Base-by-base conservation (phyloP, 2,329 filamentous ascomycete species). In the Escovopsis weberi region DNA sequence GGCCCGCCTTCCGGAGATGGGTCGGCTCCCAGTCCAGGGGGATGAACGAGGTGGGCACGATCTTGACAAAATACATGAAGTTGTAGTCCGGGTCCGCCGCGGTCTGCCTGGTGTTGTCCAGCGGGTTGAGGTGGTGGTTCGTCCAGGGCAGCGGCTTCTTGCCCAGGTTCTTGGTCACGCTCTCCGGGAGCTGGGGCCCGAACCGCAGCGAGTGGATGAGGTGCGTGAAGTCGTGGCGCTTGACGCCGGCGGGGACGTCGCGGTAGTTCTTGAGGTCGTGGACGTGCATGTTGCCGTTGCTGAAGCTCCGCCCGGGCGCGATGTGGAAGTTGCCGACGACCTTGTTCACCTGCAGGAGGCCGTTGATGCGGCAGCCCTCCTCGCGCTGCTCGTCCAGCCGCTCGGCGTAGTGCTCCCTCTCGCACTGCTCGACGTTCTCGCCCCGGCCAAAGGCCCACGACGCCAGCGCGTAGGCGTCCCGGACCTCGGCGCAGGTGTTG, bases 1-100 rank as follows among this genome's bases (percentile, higher is more conserved):
- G 50, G 33, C 52, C 50, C 10, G 50, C 49, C 11, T 56, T 45
- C 43, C 51, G 50, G 38, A 54, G 52, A 41, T 59, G 55, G 45
- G 70, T 71, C 54, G 78, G 76, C 57, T 87, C 80, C 85, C 86
- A 94, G 48, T 87, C 87, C 2, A 98, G 74, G 2, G 91, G 87
- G 26, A 96, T 74, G 60, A 96, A 98, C 1, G 87, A 89, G 2
- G 91, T 98, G 3, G 85, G 86, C 30, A 98, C 91, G 44, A 98
- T 91, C 71, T 98, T 98, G 64, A 98, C 74, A 63, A 98, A 98
- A 70, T 98, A 98, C 86, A 96, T 94, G 63, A 81, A 98, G 69
- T 95, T 98, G 71, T 74, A 95, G 50, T 83, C 83, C 51, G 85
- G 76, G 55, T 95, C 87, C 33, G 74, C 68, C 2, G 86, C 93